These are phyloP conservation scores for Puccinia triticina DNA, from an alignment of 1,284 basidiomycete genomes.

Conservation along the genomic window DNA sequence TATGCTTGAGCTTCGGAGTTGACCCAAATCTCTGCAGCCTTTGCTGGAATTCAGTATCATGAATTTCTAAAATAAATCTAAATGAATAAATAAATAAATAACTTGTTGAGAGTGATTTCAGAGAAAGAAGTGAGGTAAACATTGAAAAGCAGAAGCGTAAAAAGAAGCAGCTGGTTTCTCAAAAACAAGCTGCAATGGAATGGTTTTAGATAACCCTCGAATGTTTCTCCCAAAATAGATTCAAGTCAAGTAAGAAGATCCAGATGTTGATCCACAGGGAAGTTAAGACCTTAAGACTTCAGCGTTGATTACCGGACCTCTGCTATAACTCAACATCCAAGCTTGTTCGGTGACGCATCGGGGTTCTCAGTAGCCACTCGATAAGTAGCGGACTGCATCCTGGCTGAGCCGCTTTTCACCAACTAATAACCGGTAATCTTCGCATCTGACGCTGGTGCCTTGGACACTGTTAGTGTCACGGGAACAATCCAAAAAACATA, in stretches of 20 bases:
- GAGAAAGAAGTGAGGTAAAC: neutral
- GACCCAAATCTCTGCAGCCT: too few species aligned
- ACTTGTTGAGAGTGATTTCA: neutral
- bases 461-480: neutral
- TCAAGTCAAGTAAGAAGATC: neutral
- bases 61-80: too few species aligned
- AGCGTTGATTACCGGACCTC: neutral
- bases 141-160: constrained; percentile 1
- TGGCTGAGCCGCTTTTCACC: constrained; percentile 26
- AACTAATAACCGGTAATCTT: constrained; percentile 45
- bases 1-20: too few species aligned
- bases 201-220: neutral
- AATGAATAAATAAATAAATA: neutral
- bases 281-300: too few species aligned
- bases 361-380: neutral
- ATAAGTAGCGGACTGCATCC: constrained; percentile 22
- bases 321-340: neutral
- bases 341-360: neutral
- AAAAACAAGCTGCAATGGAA: constrained; percentile 5
- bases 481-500: neutral
- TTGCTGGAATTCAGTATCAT: neutral
- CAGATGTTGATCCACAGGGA: neutral
- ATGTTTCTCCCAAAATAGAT: neutral
- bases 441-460: constrained; percentile 21
- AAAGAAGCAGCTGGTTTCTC: neutral